These are phyloP conservation scores for Paramecium bursaria DNA, from an alignment of 73 alveolate species.

Conservation along the genomic window DNA sequence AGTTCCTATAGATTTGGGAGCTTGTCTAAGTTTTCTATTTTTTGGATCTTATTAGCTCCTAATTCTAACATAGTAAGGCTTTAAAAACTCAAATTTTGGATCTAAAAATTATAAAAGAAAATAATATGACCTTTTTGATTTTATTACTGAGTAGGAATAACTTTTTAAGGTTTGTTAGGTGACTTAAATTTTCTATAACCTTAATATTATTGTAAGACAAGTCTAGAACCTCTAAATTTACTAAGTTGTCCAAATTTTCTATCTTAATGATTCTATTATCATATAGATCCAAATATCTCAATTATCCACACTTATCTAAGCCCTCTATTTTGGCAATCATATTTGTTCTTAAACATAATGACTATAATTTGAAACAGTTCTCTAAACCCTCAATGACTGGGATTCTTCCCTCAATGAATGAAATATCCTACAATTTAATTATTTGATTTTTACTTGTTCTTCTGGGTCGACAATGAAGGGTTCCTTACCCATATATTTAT, in stretches of 20 bases:
- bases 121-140: conserved; percentile 77
- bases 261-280: conserved; percentile 93
- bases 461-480: conserved; percentile 12
- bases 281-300: conserved; percentile 92
- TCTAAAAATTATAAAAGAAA: not conserved
- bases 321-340: conserved; percentile 92
- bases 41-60: conserved; percentile 92
- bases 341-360: conserved; percentile 91
- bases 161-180: conserved; percentile 81
- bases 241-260: conserved; percentile 77
- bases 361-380: conserved; percentile 69
- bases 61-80: conserved; percentile 89
- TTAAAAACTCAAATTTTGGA: conserved; percentile 85
- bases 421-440: conserved; percentile 67
- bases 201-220: conserved; percentile 91
- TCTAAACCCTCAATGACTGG: conserved; percentile 75
- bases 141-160: conserved; percentile 90
- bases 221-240: conserved; percentile 79
- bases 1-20: conserved; percentile 86
- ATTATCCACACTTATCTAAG: conserved; percentile 79
- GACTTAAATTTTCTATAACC: conserved; percentile 80
- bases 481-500: conserved; percentile 10
- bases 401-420: conserved; percentile 75
- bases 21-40: conserved; percentile 85
- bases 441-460: not conserved